phyloP scores from a whole-genome alignment of 768 basidiomycete species.

The Roridomyces roridus region DNA sequence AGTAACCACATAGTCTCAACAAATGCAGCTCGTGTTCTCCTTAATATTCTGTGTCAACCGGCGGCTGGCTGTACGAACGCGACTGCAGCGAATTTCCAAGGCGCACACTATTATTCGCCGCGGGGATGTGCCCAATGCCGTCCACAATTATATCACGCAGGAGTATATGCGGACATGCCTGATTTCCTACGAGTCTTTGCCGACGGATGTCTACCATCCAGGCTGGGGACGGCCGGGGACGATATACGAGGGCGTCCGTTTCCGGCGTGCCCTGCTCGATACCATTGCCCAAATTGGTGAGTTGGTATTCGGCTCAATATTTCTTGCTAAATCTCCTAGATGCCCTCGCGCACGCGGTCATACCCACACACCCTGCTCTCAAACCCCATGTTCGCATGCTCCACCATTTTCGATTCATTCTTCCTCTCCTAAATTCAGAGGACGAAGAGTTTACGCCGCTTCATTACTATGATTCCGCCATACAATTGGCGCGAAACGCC shows the following conservation, averaged over 20 bases:
- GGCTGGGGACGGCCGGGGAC: conserved; percentile 84
- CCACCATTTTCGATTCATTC: conserved; percentile 80
- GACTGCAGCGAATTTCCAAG: conserved; percentile 72
- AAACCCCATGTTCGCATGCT: conserved; percentile 80
- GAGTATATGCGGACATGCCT: conserved; percentile 81
- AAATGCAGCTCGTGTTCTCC: conserved; percentile 60
- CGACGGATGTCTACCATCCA: conserved; percentile 66
- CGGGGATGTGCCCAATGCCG: conserved; percentile 68
- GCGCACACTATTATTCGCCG: conserved; percentile 56
- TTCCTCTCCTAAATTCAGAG: conserved; percentile 64
- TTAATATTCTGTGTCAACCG: conserved; percentile 71
- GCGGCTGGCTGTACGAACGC: conserved; percentile 66
- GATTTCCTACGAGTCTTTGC: conserved; percentile 73
- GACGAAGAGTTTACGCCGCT: conserved; percentile 70
- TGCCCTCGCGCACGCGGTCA: conserved; percentile 69
- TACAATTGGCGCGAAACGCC: conserved; percentile 73
- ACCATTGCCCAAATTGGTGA: conserved; percentile 74
- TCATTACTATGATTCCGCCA: conserved; percentile 79
- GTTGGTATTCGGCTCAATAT: conserved; percentile 27
- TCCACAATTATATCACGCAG: conserved; percentile 71
- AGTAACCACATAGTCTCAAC: background rate
- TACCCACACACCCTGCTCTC: conserved; percentile 72
- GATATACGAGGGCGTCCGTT: conserved; percentile 63
- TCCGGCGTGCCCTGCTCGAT: conserved; percentile 72
- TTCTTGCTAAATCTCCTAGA: conserved; percentile 47